A percentile compares a stretch with the other conserved stretches of the same genome.
Conservation (phyloP, 129 eudicot genomes). For the Saussurea involucrata region DNA sequence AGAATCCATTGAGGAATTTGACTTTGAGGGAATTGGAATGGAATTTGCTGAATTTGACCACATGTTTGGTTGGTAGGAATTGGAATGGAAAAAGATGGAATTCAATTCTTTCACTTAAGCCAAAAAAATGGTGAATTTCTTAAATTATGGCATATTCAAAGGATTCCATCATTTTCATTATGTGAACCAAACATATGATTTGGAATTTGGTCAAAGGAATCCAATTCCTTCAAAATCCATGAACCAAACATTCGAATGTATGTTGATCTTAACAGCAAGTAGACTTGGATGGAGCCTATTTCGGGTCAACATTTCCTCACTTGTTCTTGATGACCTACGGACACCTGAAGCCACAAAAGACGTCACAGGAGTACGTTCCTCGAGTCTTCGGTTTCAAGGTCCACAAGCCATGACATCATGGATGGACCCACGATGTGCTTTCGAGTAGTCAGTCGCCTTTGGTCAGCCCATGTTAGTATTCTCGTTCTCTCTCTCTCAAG, state of each 20-base stretch:
- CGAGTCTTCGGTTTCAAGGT: slow-evolving; percentile 64
- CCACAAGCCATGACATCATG: slow-evolving; percentile 51
- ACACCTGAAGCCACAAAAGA: slow-evolving; percentile 51
- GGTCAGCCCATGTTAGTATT: slow-evolving; percentile 7
- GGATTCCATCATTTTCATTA: too few relatives aligned
- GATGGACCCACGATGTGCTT: slow-evolving; percentile 18
- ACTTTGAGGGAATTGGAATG: too few relatives aligned
- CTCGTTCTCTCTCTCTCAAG: slow-evolving; percentile 21
- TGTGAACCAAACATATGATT: too few relatives aligned
- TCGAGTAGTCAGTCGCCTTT: slow-evolving; percentile 12
- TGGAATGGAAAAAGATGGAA: too few relatives aligned
- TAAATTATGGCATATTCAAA: too few relatives aligned
- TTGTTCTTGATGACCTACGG: slow-evolving; percentile 61
- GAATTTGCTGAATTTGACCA: too few relatives aligned
- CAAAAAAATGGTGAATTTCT: too few relatives aligned
- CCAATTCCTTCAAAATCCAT: too few relatives aligned
- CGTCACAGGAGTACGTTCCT: slow-evolving; percentile 50
- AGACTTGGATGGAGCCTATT: slow-evolving; percentile 66
- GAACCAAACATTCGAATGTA: background rate
- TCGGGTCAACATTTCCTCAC: slow-evolving; percentile 62
- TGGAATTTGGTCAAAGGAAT: too few relatives aligned
- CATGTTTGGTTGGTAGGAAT: too few relatives aligned
- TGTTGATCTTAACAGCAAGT: slow-evolving; percentile 21
- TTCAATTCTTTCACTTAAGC: too few relatives aligned
- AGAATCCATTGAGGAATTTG: too few relatives aligned